phyloP scores from a whole-genome alignment of 2,329 filamentous ascomycete species.

The Stachybotrys echinatus region DNA sequence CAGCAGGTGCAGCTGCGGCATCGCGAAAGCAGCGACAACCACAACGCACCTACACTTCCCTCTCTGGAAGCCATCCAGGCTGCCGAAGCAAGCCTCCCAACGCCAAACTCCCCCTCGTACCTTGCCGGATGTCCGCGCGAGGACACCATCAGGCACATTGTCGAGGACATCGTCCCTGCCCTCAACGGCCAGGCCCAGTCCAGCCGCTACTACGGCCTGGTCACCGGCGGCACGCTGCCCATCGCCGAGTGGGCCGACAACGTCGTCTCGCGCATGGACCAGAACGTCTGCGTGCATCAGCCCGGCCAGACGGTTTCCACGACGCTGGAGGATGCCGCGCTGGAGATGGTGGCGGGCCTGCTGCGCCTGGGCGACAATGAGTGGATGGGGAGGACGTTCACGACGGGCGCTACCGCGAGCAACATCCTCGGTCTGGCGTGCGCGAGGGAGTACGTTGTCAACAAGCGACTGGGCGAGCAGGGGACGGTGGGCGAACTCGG shows the following conservation, averaged over 20 bases:
- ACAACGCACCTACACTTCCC: constrained; percentile 32
- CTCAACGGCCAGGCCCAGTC: constrained; percentile 62
- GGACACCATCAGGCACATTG: constrained; percentile 34
- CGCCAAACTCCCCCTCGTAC: constrained; percentile 19
- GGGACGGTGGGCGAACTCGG: constrained; percentile 62
- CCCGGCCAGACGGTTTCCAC: constrained; percentile 71
- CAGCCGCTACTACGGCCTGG: constrained; percentile 79
- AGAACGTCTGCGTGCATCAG: constrained; percentile 80
- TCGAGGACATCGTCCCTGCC: constrained; percentile 44
- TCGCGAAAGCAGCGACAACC: constrained; percentile 9
- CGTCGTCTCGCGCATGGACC: constrained; percentile 73
- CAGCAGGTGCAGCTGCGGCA: constrained; percentile 16
- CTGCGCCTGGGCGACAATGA: constrained; percentile 54
- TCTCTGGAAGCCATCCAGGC: constrained; percentile 21
- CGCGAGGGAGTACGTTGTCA: constrained; percentile 59
- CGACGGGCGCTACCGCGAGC: constrained; percentile 63
- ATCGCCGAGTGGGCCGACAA: constrained; percentile 79
- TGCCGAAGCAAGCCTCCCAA: constrained; percentile 35
- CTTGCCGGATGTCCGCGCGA: constrained; percentile 23
- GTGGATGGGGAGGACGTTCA: constrained; percentile 52
- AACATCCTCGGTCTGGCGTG: constrained; percentile 74
- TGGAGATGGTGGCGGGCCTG: constrained; percentile 64
- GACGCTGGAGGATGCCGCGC: constrained; percentile 66
- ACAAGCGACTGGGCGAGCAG: constrained; percentile 20
- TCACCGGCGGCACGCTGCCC: constrained; percentile 76